Percentiles rank a stretch among this genome's conserved stretches.
These are phyloP conservation scores for Capsella bursapastoris DNA, from an alignment of 345 rosid genomes.

Conservation along the genomic window DNA sequence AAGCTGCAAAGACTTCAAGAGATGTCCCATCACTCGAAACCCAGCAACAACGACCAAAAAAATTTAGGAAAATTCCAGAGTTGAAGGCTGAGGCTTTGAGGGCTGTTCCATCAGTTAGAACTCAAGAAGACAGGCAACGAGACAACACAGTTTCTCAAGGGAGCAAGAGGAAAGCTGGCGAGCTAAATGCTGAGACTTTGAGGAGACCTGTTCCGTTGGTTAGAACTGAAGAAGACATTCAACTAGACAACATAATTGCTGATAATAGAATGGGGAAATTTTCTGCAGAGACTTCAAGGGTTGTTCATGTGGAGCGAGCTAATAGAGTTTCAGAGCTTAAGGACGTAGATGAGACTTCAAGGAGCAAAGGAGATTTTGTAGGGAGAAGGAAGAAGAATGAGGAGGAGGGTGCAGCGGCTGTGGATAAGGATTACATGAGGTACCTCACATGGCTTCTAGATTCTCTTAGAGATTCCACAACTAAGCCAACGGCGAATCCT, in stretches of 20 bases:
- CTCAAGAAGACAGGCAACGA: constrained; percentile 10
- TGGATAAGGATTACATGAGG: constrained; percentile 36
- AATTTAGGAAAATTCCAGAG: neutral
- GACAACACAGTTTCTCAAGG: neutral
- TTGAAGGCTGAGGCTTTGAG: neutral
- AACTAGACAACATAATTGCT: neutral
- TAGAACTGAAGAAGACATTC: neutral
- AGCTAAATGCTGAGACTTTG: constrained; percentile 5
- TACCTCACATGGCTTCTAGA: constrained; percentile 44
- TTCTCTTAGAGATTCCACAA: constrained; percentile 16
- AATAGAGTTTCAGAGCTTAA: constrained; percentile 8
- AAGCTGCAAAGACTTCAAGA: neutral
- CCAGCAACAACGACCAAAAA: neutral
- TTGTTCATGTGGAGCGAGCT: neutral
- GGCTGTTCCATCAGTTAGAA: neutral
- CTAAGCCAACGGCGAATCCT: constrained; percentile 1
- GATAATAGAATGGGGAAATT: constrained; percentile 4
- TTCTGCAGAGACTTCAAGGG: constrained; percentile 18
- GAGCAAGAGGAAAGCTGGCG: neutral
- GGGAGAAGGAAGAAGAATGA: constrained; percentile 21
- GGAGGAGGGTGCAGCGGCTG: neutral
- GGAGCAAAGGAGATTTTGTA: neutral
- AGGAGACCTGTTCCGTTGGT: constrained; percentile 9
- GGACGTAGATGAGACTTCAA: constrained; percentile 19
- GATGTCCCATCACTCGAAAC: neutral